Evolutionary conservation across 2,329 filamentous ascomycete genomes (phyloP), one percentile per base, ranked within the genome.

Genomic region (Mycosphaerella arachidis): DNA sequence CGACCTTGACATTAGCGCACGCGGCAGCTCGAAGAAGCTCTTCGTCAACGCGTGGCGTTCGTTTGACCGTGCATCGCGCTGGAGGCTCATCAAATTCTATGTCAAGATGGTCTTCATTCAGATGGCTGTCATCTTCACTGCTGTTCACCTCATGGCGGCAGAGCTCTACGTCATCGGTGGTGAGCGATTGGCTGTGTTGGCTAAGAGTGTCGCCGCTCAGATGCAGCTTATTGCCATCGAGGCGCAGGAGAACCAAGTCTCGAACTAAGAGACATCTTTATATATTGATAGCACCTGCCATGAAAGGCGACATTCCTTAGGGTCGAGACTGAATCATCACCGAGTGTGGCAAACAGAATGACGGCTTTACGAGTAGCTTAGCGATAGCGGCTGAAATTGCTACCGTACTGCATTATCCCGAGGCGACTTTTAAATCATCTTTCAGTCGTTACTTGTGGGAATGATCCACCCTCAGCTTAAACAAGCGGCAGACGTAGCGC

Each of bases 21-120:
- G 81, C 64, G 89, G 90, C 66, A 65, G 65, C 61, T 59, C 63
- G 53, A 61, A 64, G 53, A 81, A 90, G 63, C 84, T 88, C 45
- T 82, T 93, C 70, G 73, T 84, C 53, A 88, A 93, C 68, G 92
- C 91, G 1, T 92, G 91, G 90, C 82, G 81, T 68, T 90, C 86
- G 37, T 92, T 96, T 74, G 85, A 87, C 72, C 84, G 84, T 74
- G 79, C 85, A 61, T 86, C 90, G 48, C 88, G 91, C 74, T 79
- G 86, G 66, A 85, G 92, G 58, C 81, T 96, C 53, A 75, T 92
- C 70, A 86, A 88, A 76, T 81, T 94, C 33, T 88, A 91, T 68
- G 77, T 82, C 75, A 96, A 96, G 84, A 81, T 88, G 67, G 80
- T 86, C 63, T 73, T 79, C 35, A 80, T 91, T 58, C 68, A 73